These are phyloP conservation scores for Backusella luteola DNA, from an alignment of 192 early-diverging fungal genomes.

Conservation along the genomic window DNA sequence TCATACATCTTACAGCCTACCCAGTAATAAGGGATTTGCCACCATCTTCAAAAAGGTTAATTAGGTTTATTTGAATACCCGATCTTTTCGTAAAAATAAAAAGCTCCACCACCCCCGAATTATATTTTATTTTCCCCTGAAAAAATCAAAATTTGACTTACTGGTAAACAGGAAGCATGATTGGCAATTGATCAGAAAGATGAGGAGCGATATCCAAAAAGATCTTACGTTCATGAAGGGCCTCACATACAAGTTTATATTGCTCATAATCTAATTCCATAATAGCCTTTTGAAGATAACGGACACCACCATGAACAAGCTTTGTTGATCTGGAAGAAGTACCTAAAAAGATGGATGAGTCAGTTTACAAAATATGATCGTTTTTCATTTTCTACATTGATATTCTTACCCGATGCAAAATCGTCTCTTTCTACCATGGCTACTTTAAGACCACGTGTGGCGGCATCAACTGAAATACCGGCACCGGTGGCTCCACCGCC, in stretches of 20 bases:
- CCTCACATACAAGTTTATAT: constrained; percentile 93
- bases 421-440: constrained; percentile 96
- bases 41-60: constrained; percentile 59
- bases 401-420: constrained; percentile 73
- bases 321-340: constrained; percentile 93
- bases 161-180: constrained; percentile 92
- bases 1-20: constrained; percentile 92
- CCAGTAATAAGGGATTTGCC: constrained; percentile 98
- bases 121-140: background rate
- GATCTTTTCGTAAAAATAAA: background rate
- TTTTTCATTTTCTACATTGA: too few relatives aligned
- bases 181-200: constrained; percentile 88
- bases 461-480: constrained; percentile 90
- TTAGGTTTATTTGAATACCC: background rate
- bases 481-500: constrained; percentile 94
- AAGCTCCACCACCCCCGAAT: background rate
- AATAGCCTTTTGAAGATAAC: constrained; percentile 96
- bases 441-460: constrained; percentile 87
- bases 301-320: constrained; percentile 94
- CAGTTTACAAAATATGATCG: background rate
- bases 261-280: constrained; percentile 94
- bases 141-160: constrained; percentile 33
- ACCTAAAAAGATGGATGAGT: constrained; percentile 47
- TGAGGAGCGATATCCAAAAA: constrained; percentile 96
- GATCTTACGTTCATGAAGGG: constrained; percentile 89